phyloP scores from a whole-genome alignment of 2,329 filamentous ascomycete species.

The Raffaelea albimanens region DNA sequence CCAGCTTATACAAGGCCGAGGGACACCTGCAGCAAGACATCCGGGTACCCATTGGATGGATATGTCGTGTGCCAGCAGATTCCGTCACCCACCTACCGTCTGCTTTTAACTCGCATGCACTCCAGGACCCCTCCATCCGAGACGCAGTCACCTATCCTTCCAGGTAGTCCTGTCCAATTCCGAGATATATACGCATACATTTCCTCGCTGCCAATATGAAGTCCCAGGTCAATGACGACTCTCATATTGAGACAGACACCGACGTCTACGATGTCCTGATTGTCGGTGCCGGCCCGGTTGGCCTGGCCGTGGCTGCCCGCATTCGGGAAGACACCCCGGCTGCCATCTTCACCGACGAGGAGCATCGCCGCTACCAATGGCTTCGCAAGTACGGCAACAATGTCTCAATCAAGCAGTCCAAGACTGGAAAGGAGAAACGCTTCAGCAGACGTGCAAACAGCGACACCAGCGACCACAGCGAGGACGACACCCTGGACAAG shows the following conservation, averaged over 20 bases:
- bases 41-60: neutral
- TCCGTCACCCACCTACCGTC: neutral
- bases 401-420: slow-evolving; percentile 46
- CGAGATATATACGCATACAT: neutral
- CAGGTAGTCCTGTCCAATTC: neutral
- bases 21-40: neutral
- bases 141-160: neutral
- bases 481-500: neutral
- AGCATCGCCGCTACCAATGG: slow-evolving; percentile 75
- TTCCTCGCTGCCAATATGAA: neutral
- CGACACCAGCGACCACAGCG: neutral
- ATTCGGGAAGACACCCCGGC: slow-evolving; percentile 65
- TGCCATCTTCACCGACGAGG: slow-evolving; percentile 74
- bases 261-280: slow-evolving; percentile 57
- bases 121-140: neutral
- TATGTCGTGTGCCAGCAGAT: neutral
- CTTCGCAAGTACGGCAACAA: slow-evolving; percentile 55
- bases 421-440: slow-evolving; percentile 22
- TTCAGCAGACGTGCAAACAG: neutral
- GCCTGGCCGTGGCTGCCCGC: slow-evolving; percentile 63
- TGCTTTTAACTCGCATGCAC: neutral
- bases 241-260: neutral
- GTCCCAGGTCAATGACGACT: neutral
- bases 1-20: neutral
- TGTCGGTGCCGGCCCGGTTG: slow-evolving; percentile 65